These are phyloP conservation scores for Globisporangium viniferum DNA, from an alignment of 352 stramenopile species.

Conservation along the genomic window DNA sequence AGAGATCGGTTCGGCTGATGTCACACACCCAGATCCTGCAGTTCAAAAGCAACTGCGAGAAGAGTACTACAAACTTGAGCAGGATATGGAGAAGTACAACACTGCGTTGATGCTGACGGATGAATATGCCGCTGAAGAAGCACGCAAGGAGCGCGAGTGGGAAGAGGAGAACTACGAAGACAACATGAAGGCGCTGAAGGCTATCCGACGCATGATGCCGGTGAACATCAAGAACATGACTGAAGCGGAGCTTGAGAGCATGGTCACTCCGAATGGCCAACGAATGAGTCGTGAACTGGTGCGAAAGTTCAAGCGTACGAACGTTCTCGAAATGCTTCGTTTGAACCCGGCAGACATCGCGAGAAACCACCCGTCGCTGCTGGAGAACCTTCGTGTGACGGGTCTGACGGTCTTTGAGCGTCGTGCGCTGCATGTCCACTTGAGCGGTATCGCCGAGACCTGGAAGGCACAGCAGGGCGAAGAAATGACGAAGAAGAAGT, in stretches of 20 bases:
- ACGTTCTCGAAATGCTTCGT: constrained; percentile 88
- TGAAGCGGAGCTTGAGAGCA: constrained; percentile 76
- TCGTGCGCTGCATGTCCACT: constrained; percentile 85
- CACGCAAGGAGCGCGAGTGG: constrained; percentile 89
- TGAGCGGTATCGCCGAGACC: constrained; percentile 76
- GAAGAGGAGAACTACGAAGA: constrained; percentile 87
- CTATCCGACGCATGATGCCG: constrained; percentile 90
- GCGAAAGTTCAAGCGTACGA: constrained; percentile 91
- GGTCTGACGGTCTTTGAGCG: constrained; percentile 90
- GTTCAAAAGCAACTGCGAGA: constrained; percentile 87
- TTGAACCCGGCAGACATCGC: constrained; percentile 85
- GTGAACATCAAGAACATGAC: constrained; percentile 91
- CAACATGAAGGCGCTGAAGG: constrained; percentile 87
- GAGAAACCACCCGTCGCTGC: constrained; percentile 85
- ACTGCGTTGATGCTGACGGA: constrained; percentile 90
- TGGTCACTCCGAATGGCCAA: constrained; percentile 71
- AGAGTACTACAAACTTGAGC: constrained; percentile 92
- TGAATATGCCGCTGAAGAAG: constrained; percentile 89
- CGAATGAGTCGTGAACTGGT: constrained; percentile 75
- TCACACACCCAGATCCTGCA: constrained; percentile 73
- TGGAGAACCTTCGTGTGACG: constrained; percentile 90
- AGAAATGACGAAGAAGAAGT: constrained; percentile 92
- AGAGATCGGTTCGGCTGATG: constrained; percentile 91
- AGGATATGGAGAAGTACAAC: constrained; percentile 95
- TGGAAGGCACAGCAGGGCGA: constrained; percentile 90